These are phyloP conservation scores for Colletotrichum musae DNA, from an alignment of 2,329 filamentous ascomycete genomes.

Conservation along the genomic window DNA sequence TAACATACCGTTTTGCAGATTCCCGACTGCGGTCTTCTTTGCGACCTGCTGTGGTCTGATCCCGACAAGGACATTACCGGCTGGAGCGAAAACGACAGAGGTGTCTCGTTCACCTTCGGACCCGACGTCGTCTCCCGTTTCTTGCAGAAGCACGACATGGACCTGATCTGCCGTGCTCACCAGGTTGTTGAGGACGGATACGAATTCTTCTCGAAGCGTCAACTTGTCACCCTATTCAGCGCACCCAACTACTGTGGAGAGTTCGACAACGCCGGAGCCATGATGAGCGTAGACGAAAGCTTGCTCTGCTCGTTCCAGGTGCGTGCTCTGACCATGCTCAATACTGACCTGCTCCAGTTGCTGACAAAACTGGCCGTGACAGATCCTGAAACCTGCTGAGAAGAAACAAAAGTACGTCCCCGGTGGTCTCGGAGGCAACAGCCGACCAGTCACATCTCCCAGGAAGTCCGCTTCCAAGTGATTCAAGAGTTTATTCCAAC, in stretches of 20 bases:
- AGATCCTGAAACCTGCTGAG: slow-evolving; percentile 99
- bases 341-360: slow-evolving; percentile 2
- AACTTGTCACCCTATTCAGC: slow-evolving; percentile 97
- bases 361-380: slow-evolving; percentile 36
- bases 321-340: slow-evolving; percentile 44
- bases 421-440: slow-evolving; percentile 78
- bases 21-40: slow-evolving; percentile 96
- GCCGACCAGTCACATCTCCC: slow-evolving; percentile 76
- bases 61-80: slow-evolving; percentile 99
- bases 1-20: slow-evolving; percentile 72
- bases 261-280: slow-evolving; percentile 98
- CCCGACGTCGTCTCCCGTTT: slow-evolving; percentile 98
- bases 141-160: slow-evolving; percentile 99
- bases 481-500: slow-evolving; percentile 78
- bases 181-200: slow-evolving; percentile 99
- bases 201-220: slow-evolving; percentile 99
- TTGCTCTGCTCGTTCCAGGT: slow-evolving; percentile 99
- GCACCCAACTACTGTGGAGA: slow-evolving; percentile 99
- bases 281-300: slow-evolving; percentile 99
- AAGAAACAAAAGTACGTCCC: slow-evolving; percentile 99
- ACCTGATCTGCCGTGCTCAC: slow-evolving; percentile 97
- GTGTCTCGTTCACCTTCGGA: slow-evolving; percentile 98
- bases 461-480: slow-evolving; percentile 77
- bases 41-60: slow-evolving; percentile 98
- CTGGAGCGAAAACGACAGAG: slow-evolving; percentile 99